Evolutionary conservation across 2,329 filamentous ascomycete species (phyloP).

Genomic region (Talaromyces verruculosus): DNA sequence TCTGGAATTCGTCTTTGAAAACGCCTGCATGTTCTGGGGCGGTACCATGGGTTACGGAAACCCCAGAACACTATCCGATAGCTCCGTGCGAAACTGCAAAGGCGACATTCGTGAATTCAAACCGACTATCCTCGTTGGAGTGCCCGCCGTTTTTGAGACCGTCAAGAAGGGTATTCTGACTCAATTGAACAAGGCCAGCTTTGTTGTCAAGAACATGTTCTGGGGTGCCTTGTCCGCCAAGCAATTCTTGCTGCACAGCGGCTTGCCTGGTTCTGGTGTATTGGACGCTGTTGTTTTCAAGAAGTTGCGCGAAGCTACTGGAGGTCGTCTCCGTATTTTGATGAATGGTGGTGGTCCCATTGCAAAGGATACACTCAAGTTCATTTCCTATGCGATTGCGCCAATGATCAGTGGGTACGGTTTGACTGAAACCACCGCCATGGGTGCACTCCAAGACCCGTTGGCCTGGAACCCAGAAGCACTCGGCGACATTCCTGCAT

Average conservation of each 20-base stretch:
- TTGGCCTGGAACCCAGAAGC: conserved; percentile 76
- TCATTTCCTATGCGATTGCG: conserved; percentile 87
- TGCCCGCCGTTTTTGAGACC: conserved; percentile 95
- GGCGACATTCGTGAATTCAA: conserved; percentile 91
- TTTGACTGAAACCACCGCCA: conserved; percentile 84
- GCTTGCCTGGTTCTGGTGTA: conserved; percentile 54
- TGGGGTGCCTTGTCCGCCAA: conserved; percentile 65
- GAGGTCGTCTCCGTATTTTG: conserved; percentile 81
- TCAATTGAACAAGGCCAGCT: conserved; percentile 71
- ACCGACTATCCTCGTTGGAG: conserved; percentile 87
- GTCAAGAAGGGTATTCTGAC: conserved; percentile 89
- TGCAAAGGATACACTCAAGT: conserved; percentile 80
- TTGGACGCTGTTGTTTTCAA: conserved; percentile 86
- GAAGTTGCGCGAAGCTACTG: conserved; percentile 86
- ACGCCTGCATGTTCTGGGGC: conserved; percentile 82
- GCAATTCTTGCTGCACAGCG: conserved; percentile 57
- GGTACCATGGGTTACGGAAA: conserved; percentile 92
- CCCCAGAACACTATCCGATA: conserved; percentile 82
- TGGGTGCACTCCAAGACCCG: conserved; percentile 63
- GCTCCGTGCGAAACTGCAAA: conserved; percentile 81
- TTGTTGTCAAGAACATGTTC: conserved; percentile 76
- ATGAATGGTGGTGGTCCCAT: conserved; percentile 94
- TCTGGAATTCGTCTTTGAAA: conserved; percentile 94
- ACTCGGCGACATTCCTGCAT: conserved; percentile 74
- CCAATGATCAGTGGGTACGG: conserved; percentile 96